Conservation (phyloP, 225 moss, liverwort and hornwort species). For the Antitrichia curtipendula region DNA sequence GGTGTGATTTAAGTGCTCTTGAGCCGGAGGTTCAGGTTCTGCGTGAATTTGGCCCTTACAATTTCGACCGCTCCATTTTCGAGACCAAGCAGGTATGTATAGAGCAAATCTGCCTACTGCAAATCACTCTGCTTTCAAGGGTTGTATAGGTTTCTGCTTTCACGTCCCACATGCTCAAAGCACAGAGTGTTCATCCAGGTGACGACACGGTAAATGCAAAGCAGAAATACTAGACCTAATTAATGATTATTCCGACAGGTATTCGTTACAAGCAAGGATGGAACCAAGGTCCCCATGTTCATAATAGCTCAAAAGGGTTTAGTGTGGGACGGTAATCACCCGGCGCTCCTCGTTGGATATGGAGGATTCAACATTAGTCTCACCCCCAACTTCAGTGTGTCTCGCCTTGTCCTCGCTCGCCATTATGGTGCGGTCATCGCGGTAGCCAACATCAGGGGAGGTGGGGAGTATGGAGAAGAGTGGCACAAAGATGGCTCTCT, state of each 20-base stretch:
- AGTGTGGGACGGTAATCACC: slow-evolving; percentile 37
- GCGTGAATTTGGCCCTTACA: slow-evolving; percentile 46
- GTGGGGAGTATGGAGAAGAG: slow-evolving; percentile 86
- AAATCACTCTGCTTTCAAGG: neutral
- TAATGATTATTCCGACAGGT: slow-evolving; percentile 19
- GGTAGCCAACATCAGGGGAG: slow-evolving; percentile 79
- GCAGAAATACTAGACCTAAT: neutral
- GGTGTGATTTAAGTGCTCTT: slow-evolving; percentile 38
- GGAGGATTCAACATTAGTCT: slow-evolving; percentile 81
- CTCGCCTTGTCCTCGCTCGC: slow-evolving; percentile 62
- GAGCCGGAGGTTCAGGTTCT: slow-evolving; percentile 34
- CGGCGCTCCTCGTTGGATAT: slow-evolving; percentile 73
- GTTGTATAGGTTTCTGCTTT: neutral
- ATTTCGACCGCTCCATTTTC: slow-evolving; percentile 58
- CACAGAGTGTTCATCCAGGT: neutral
- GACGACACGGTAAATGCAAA: neutral
- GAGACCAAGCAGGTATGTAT: slow-evolving; percentile 57
- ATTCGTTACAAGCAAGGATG: slow-evolving; percentile 69
- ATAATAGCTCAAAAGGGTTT: slow-evolving; percentile 44
- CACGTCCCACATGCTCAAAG: neutral
- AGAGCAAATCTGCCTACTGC: neutral
- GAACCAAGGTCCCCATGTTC: slow-evolving; percentile 77
- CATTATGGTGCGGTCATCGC: slow-evolving; percentile 68
- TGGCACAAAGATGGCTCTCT: slow-evolving; percentile 85
- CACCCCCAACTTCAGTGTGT: slow-evolving; percentile 83